A percentile compares a stretch with the other conserved stretches of the same genome.
These are phyloP conservation scores for Epichloe hybrida DNA, from an alignment of 2,329 filamentous ascomycete genomes.

Conservation along the genomic window DNA sequence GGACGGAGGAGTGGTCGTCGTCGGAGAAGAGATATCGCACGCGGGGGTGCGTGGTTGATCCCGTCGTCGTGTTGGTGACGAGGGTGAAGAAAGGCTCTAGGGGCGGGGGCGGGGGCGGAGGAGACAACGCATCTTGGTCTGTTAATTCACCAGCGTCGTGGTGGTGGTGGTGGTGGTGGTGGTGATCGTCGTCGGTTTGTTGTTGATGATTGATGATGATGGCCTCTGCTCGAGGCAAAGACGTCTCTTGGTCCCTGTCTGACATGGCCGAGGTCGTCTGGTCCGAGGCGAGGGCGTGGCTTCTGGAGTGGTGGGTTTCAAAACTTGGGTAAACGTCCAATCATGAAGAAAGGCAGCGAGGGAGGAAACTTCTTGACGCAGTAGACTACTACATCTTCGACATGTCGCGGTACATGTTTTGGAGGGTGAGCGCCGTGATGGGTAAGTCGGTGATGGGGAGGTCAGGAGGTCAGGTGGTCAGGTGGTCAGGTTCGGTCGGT, in stretches of 20 bases:
- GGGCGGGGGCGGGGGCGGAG: conserved; percentile 9
- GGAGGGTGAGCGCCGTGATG: too few species aligned
- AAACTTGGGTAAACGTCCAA: too few species aligned
- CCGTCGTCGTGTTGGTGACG: conserved; percentile 60
- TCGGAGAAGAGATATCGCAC: conserved; percentile 90
- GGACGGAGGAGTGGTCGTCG: conserved; percentile 68
- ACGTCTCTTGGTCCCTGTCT: background rate
- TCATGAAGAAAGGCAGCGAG: too few species aligned
- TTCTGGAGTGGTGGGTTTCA: too few species aligned
- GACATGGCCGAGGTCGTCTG: background rate
- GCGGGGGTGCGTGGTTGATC: conserved; percentile 67
- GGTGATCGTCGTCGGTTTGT: background rate
- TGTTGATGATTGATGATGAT: background rate
- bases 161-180: background rate
- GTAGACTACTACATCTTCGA: too few species aligned
- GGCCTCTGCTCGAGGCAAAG: background rate
- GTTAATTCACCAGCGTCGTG: background rate
- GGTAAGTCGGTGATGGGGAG: too few species aligned
- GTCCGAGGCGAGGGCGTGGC: too few species aligned
- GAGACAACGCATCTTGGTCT: conserved; percentile 1
- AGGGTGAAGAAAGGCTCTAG: conserved; percentile 81
- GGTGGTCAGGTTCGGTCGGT: too few species aligned
- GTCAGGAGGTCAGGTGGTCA: too few species aligned
- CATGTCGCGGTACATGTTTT: too few species aligned
- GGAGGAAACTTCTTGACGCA: too few species aligned